Evolutionary conservation across 2,329 filamentous ascomycete genomes (phyloP), one percentile per base, ranked within the genome.

Genomic region (Fusarium sp.): DNA sequence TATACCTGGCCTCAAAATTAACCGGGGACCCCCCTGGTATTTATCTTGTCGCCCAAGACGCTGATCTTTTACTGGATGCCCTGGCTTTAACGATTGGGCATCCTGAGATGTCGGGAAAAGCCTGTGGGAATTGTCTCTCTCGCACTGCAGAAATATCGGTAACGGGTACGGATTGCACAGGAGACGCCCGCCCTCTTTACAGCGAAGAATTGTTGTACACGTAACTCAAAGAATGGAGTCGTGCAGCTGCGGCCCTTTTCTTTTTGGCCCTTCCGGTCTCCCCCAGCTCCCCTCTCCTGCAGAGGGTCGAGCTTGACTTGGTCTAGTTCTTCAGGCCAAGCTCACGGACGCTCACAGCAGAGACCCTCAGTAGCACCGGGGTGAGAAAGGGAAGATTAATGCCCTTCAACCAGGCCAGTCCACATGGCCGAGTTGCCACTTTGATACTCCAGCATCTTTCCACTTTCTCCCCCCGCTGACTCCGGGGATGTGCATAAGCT

Each of bases 41-140:
- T 33, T 56, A 30, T 37, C 17, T 37, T 37, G 45, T 46, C 35
- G 44, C 43, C 67, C 59, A 67, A 58, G 40, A 41, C 40, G 52
- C 60, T 47, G 47, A 69, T 70, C 64, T 56, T 46, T 65, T 41
- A 70, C 64, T 70, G 67, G 67, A 52, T 55, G 67, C 67, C 67
- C 61, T 70, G 64, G 39, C 19, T 62, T 70, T 39, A 39, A 62
- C 55, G 67, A 70, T 70, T 70, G 67, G 67, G 64, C 60, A 62
- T 28, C 49, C 49, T 53, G 24, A 40, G 7, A 24, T 24, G 24
- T 24, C 5, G 24, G 24, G 7, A 24, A 24, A 24, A 24, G 24
- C 24, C 24, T 7, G 24, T 24, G 24, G 24, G 24, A 28, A 41
- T 41, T 26, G 40, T 60, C 30, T 6, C 45, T 37, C 32, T 10